Evolutionary conservation across 2,329 filamentous ascomycete species (phyloP).

Genomic region (Exophiala mesophila): DNA sequence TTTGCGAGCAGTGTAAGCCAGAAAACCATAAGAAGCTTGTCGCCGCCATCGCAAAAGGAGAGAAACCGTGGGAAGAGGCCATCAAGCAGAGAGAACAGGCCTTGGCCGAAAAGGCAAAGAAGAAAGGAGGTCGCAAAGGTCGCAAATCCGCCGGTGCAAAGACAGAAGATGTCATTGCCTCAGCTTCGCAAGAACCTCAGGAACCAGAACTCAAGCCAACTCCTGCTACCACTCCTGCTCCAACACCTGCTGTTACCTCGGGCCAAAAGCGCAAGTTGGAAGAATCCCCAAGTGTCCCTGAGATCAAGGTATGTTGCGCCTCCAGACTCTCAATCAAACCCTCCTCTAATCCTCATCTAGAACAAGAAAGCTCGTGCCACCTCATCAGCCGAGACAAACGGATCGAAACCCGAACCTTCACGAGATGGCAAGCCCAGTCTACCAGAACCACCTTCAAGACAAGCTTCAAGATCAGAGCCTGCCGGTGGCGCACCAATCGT

Average conservation of each 20-base stretch:
- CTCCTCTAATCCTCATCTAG: slow-evolving; percentile 7
- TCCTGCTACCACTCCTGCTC: slow-evolving; percentile 1
- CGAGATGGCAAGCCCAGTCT: slow-evolving; percentile 32
- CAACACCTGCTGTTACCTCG: slow-evolving; percentile 16
- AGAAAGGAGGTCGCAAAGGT: slow-evolving; percentile 53
- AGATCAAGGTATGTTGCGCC: slow-evolving; percentile 22
- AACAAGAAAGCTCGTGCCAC: slow-evolving; percentile 27
- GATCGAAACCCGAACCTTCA: slow-evolving; percentile 27
- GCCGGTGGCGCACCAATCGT: slow-evolving; percentile 28
- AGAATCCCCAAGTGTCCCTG: slow-evolving; percentile 31
- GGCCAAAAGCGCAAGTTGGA: slow-evolving; percentile 44
- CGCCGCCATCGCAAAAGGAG: slow-evolving; percentile 70
- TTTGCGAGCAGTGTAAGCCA: slow-evolving; percentile 84
- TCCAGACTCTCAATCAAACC: neutral
- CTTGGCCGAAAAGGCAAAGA: slow-evolving; percentile 52
- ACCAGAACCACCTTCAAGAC: slow-evolving; percentile 28
- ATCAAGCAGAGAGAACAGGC: slow-evolving; percentile 61
- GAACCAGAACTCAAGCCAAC: slow-evolving; percentile 13
- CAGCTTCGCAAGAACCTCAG: slow-evolving; percentile 38
- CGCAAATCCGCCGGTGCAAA: slow-evolving; percentile 59
- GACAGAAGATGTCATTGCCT: slow-evolving; percentile 58
- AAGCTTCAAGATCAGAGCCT: slow-evolving; percentile 30
- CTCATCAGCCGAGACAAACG: slow-evolving; percentile 18
- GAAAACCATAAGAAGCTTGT: slow-evolving; percentile 77
- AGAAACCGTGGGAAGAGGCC: slow-evolving; percentile 78